Evolutionary conservation across 371 early-diverging fungal genomes (phyloP).

Genomic region (Phascolomyces articulosus): DNA sequence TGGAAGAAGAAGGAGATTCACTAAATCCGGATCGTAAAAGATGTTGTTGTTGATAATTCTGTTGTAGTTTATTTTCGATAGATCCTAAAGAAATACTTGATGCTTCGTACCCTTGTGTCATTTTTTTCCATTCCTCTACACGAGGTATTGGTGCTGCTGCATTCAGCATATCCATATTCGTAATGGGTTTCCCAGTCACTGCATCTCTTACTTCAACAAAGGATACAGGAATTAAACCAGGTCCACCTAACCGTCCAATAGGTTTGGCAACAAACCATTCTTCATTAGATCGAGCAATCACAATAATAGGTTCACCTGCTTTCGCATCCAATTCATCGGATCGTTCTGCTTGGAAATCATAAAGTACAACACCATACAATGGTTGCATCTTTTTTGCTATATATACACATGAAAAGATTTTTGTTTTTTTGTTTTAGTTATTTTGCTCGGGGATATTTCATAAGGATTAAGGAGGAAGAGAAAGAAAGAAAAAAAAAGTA

Average conservation of each 20-base stretch:
- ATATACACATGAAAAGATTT: conserved; percentile 2
- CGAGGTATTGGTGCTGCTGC: conserved; percentile 21
- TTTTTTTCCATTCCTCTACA: conserved; percentile 79
- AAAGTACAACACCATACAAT: conserved; percentile 74
- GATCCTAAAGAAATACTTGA: conserved; percentile 56
- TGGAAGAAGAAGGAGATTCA: conserved; percentile 18
- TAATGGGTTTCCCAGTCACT: conserved; percentile 60
- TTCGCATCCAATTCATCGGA: conserved; percentile 76
- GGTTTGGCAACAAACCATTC: conserved; percentile 88
- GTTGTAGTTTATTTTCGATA: conserved; percentile 17
- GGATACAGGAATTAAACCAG: conserved; percentile 81
- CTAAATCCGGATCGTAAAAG: conserved; percentile 4
- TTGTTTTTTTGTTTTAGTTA: too few species aligned
- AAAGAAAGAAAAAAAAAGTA: not conserved
- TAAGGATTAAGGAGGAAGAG: too few species aligned
- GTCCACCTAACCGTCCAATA: conserved; percentile 65
- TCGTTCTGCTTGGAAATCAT: conserved; percentile 79
- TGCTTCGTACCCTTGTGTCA: conserved; percentile 63
- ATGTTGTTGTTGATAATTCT: conserved; percentile 19
- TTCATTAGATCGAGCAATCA: conserved; percentile 78
- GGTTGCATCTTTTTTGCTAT: conserved; percentile 41
- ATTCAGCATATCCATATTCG: conserved; percentile 49
- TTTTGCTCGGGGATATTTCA: too few species aligned
- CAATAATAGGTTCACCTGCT: conserved; percentile 75
- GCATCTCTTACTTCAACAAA: conserved; percentile 79